Conservation (phyloP, 108 stramenopile species). For the Cyclotella atomus region DNA sequence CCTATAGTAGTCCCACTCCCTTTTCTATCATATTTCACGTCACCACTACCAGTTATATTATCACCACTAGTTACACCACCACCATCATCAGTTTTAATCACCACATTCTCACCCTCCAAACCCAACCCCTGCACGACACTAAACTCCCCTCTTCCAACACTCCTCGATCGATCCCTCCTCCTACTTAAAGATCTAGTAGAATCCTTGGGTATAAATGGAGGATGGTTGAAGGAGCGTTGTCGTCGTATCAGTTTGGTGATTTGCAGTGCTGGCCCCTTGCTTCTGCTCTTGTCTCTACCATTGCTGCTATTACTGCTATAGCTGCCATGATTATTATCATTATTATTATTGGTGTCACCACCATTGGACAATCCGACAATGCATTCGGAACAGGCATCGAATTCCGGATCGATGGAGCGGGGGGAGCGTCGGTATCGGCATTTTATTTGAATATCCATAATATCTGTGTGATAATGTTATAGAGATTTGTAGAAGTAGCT, state of each 20-base stretch:
- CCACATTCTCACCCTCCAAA: too few relatives aligned
- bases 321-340: background rate
- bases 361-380: constrained; percentile 12
- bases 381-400: constrained; percentile 25
- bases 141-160: too few relatives aligned
- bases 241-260: too few relatives aligned
- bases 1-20: too few relatives aligned
- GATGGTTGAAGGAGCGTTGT: constrained; percentile 1
- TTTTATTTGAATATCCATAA: constrained; percentile 22
- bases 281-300: background rate
- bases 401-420: constrained; percentile 40
- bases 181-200: background rate
- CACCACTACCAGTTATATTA: too few relatives aligned
- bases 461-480: background rate
- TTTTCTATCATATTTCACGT: too few relatives aligned
- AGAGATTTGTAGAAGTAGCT: too few relatives aligned
- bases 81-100: too few relatives aligned
- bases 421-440: constrained; percentile 23
- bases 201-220: background rate
- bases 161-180: background rate
- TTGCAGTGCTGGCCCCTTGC: too few relatives aligned
- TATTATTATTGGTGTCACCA: background rate
- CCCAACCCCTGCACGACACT: background rate
- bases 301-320: background rate
- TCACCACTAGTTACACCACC: too few relatives aligned